Conservation (phyloP, 768 basidiomycete genomes). For the Crassisporium funariophilum region DNA sequence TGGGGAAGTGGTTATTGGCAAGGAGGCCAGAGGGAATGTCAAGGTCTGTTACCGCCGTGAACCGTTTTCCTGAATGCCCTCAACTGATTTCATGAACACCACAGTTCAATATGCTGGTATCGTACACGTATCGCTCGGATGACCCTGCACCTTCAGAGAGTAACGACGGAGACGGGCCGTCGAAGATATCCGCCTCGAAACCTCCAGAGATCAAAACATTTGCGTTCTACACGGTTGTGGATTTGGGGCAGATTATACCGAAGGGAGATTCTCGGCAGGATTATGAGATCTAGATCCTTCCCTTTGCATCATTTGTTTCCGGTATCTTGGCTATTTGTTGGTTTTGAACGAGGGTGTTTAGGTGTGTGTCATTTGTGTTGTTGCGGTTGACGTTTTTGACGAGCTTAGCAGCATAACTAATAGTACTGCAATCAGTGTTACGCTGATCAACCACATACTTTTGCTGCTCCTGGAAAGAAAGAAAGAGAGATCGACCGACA, state of each 20-base stretch:
- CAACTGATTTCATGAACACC: too few relatives aligned
- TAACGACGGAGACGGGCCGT: slow-evolving; percentile 45
- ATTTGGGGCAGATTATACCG: slow-evolving; percentile 71
- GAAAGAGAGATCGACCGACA: too few relatives aligned
- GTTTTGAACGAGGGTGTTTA: too few relatives aligned
- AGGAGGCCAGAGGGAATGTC: slow-evolving; percentile 74
- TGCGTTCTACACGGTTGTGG: slow-evolving; percentile 84
- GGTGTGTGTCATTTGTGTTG: too few relatives aligned
- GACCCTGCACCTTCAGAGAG: slow-evolving; percentile 72
- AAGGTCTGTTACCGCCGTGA: slow-evolving; percentile 60
- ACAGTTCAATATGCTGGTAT: slow-evolving; percentile 94
- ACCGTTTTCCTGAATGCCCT: too few relatives aligned
- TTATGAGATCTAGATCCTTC: slow-evolving; percentile 15
- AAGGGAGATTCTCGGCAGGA: slow-evolving; percentile 49
- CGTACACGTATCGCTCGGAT: slow-evolving; percentile 93
- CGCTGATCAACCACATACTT: too few relatives aligned
- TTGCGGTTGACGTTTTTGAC: too few relatives aligned
- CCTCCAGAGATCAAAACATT: slow-evolving; percentile 82
- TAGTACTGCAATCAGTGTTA: too few relatives aligned
- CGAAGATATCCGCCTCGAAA: slow-evolving; percentile 42
- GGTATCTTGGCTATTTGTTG: background rate
- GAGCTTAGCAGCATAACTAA: too few relatives aligned
- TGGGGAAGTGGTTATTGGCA: slow-evolving; percentile 85
- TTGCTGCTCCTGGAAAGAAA: too few relatives aligned
- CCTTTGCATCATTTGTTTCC: background rate